Evolutionary conservation across 495 filamentous ascomycete genomes (phyloP).

Genomic region (Hypoxylon cercidicola): DNA sequence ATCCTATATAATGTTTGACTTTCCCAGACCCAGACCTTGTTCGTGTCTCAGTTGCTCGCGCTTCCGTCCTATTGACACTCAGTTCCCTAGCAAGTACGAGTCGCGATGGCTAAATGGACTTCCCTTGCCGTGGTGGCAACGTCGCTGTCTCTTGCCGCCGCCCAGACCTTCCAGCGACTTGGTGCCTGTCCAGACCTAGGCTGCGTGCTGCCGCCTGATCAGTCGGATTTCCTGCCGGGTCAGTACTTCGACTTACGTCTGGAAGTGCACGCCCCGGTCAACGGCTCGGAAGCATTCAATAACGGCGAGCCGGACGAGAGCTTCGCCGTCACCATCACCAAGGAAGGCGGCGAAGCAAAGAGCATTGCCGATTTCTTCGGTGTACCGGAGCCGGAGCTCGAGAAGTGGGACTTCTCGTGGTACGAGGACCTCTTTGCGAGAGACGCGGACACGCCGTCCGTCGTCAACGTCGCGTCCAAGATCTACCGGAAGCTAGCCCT

Average conservation of each 20-base stretch:
- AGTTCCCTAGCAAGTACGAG: constrained; percentile 5
- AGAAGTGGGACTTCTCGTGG: constrained; percentile 78
- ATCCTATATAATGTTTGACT: constrained; percentile 21
- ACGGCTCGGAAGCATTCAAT: constrained; percentile 74
- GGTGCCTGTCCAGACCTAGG: constrained; percentile 77
- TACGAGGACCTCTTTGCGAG: constrained; percentile 77
- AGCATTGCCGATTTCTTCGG: constrained; percentile 68
- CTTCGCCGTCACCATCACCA: constrained; percentile 75
- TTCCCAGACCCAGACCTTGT: constrained; percentile 1
- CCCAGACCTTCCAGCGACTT: constrained; percentile 75
- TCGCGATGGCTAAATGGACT: constrained; percentile 42
- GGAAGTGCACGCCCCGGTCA: constrained; percentile 79
- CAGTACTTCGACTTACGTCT: constrained; percentile 81
- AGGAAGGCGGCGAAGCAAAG: constrained; percentile 60
- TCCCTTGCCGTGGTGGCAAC: constrained; percentile 46
- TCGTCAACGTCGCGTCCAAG: constrained; percentile 78
- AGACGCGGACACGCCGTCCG: constrained; percentile 68
- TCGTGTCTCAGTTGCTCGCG: neutral
- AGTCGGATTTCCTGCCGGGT: constrained; percentile 78
- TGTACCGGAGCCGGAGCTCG: constrained; percentile 67
- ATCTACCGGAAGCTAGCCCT: constrained; percentile 73
- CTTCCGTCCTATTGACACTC: constrained; percentile 8
- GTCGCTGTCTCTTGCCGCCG: constrained; percentile 50
- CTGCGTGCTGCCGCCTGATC: constrained; percentile 79
- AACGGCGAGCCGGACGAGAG: constrained; percentile 68